Evolutionary conservation across 257 asterid genomes (phyloP).

Genomic region (Nicotiana undulata): DNA sequence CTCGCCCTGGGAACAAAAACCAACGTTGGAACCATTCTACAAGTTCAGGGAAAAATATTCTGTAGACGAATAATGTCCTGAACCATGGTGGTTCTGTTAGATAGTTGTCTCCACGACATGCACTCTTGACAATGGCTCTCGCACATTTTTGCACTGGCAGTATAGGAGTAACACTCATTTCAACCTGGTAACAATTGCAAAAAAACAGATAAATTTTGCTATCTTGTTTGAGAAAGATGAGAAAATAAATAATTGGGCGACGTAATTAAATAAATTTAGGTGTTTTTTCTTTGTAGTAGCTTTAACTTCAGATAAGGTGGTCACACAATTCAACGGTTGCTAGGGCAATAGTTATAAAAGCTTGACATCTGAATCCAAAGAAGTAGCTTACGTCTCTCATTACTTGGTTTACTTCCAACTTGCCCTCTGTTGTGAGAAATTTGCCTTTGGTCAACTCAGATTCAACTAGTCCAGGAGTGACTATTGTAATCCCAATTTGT

Average conservation of each 20-base stretch:
- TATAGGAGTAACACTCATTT: constrained; percentile 34
- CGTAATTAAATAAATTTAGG: background rate
- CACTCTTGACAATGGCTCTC: constrained; percentile 37
- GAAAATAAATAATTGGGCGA: background rate
- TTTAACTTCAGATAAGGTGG: background rate
- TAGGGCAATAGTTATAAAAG: background rate
- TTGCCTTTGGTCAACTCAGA: constrained; percentile 65
- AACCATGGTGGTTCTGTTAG: constrained; percentile 49
- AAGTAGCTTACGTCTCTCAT: constrained; percentile 47
- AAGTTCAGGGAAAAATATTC: constrained; percentile 37
- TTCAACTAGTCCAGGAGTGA: constrained; percentile 54
- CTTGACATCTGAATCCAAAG: background rate
- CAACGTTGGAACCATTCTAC: constrained; percentile 49
- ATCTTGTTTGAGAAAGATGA: too few relatives aligned
- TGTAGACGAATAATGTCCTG: constrained; percentile 19
- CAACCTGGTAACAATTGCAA: constrained; percentile 24
- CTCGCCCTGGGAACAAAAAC: constrained; percentile 34
- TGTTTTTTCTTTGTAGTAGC: background rate
- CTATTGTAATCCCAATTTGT: constrained; percentile 50
- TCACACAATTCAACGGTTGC: constrained; percentile 31
- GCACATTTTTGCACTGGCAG: constrained; percentile 33
- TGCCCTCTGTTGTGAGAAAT: constrained; percentile 34
- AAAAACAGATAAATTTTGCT: background rate
- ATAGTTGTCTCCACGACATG: constrained; percentile 59
- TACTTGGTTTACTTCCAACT: constrained; percentile 44